phyloP scores from a whole-genome alignment of 1,284 basidiomycete genomes.

The Leccinum griseonigrum region DNA sequence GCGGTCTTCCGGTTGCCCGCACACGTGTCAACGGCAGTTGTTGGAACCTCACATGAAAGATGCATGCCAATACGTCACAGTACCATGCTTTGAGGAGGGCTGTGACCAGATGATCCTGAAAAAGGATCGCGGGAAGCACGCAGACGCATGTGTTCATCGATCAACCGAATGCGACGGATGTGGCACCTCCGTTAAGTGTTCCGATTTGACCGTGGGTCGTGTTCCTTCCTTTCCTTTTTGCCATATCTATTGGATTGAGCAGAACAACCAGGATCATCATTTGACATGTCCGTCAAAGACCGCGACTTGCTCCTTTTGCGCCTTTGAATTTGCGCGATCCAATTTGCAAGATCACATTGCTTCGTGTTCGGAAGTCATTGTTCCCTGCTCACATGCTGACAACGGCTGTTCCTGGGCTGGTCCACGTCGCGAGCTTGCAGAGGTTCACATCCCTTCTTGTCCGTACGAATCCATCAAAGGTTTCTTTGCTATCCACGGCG shows the following conservation, averaged over 20 bases:
- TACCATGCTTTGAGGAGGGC: slow-evolving; percentile 49
- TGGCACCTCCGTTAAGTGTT: slow-evolving; percentile 30
- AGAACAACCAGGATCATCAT: slow-evolving; percentile 35
- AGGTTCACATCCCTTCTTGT: slow-evolving; percentile 48
- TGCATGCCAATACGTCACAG: slow-evolving; percentile 55
- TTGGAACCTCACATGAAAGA: slow-evolving; percentile 62
- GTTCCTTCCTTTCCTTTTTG: slow-evolving; percentile 2
- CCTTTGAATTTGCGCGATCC: slow-evolving; percentile 34
- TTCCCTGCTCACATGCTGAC: slow-evolving; percentile 48
- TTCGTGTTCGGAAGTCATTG: slow-evolving; percentile 38
- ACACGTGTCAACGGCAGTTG: slow-evolving; percentile 70
- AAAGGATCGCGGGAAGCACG: slow-evolving; percentile 43
- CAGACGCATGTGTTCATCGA: slow-evolving; percentile 35
- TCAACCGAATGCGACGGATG: slow-evolving; percentile 39
- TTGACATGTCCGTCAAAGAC: slow-evolving; percentile 37
- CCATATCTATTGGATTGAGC: slow-evolving; percentile 2
- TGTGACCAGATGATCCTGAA: slow-evolving; percentile 45
- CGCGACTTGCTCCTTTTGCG: slow-evolving; percentile 41
- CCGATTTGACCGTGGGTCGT: slow-evolving; percentile 37
- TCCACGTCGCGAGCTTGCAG: slow-evolving; percentile 38
- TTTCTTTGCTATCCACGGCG: slow-evolving; percentile 52
- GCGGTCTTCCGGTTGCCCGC: slow-evolving; percentile 54
- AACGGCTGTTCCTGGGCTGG: slow-evolving; percentile 60
- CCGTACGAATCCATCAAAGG: slow-evolving; percentile 62
- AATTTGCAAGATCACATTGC: slow-evolving; percentile 36